phyloP scores from a whole-genome alignment of 345 rosid species.

The Eucalyptus cloeziana region DNA sequence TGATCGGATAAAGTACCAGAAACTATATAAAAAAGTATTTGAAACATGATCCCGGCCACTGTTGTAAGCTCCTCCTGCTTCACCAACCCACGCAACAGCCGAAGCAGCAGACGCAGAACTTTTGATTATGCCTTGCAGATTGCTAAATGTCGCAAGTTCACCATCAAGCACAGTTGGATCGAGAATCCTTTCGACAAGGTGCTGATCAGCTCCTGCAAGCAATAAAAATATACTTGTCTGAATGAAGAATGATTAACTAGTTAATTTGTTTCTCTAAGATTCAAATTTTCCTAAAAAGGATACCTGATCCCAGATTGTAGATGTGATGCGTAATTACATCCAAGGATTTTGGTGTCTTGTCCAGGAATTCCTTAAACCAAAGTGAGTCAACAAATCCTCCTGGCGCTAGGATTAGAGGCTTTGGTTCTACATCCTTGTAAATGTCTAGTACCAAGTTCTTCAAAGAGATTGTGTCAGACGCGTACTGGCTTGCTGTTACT shows the following conservation, averaged over 20 bases:
- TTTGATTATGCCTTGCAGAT: slow-evolving; percentile 37
- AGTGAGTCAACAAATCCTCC: slow-evolving; percentile 73
- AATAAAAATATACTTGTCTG: not conserved
- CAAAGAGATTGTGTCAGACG: slow-evolving; percentile 48
- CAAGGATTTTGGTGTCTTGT: slow-evolving; percentile 30
- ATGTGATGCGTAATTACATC: slow-evolving; percentile 76
- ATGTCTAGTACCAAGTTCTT: slow-evolving; percentile 28
- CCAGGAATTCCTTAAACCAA: slow-evolving; percentile 61
- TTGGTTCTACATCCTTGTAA: slow-evolving; percentile 26
- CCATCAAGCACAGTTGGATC: slow-evolving; percentile 59
- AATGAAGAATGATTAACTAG: not conserved
- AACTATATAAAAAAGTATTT: slow-evolving; percentile 79
- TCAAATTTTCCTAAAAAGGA: not conserved
- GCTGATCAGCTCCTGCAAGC: slow-evolving; percentile 54
- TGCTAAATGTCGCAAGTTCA: slow-evolving; percentile 34
- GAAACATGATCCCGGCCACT: slow-evolving; percentile 73
- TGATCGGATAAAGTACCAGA: slow-evolving; percentile 45
- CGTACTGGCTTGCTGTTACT: slow-evolving; percentile 67
- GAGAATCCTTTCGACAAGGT: slow-evolving; percentile 57
- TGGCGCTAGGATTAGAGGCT: slow-evolving; percentile 71
- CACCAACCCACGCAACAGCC: slow-evolving; percentile 85
- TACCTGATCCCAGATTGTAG: slow-evolving; percentile 96
- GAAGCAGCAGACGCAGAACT: slow-evolving; percentile 42
- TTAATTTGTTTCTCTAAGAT: not conserved
- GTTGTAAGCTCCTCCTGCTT: slow-evolving; percentile 95